phyloP scores from a whole-genome alignment of 805 yeast species.

The Metschnikowia koreensis region DNA sequence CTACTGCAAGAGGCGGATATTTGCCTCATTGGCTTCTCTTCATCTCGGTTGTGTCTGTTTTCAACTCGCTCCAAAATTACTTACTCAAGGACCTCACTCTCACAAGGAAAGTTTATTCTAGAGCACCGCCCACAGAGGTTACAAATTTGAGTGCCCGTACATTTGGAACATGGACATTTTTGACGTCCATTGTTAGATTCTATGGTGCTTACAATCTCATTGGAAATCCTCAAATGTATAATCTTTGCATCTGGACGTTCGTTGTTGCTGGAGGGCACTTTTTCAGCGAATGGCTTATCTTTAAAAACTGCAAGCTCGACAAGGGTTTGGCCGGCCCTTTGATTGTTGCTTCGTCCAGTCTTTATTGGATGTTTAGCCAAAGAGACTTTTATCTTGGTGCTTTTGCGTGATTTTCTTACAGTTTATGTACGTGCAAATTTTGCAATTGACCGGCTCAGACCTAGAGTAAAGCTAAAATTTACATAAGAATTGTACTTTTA shows the following conservation, averaged over 20 bases:
- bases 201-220: constrained; percentile 78
- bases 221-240: constrained; percentile 66
- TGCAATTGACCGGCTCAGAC: neutral
- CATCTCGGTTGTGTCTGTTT: constrained; percentile 83
- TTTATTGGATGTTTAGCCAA: constrained; percentile 78
- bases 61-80: constrained; percentile 88
- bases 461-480: neutral
- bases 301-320: constrained; percentile 76
- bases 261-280: constrained; percentile 84
- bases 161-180: constrained; percentile 96
- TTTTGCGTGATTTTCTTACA: neutral
- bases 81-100: constrained; percentile 62
- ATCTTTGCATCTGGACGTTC: constrained; percentile 77
- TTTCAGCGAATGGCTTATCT: constrained; percentile 76
- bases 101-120: constrained; percentile 76
- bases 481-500: neutral
- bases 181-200: constrained; percentile 78
- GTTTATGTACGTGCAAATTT: neutral
- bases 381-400: constrained; percentile 54
- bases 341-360: constrained; percentile 65
- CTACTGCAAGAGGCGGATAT: constrained; percentile 44
- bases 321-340: constrained; percentile 89
- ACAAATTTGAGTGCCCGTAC: constrained; percentile 82
- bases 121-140: constrained; percentile 31
- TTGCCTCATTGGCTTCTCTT: constrained; percentile 50